Conservation (phyloP, 208 protist species). For the Trypanosoma caninum region DNA sequence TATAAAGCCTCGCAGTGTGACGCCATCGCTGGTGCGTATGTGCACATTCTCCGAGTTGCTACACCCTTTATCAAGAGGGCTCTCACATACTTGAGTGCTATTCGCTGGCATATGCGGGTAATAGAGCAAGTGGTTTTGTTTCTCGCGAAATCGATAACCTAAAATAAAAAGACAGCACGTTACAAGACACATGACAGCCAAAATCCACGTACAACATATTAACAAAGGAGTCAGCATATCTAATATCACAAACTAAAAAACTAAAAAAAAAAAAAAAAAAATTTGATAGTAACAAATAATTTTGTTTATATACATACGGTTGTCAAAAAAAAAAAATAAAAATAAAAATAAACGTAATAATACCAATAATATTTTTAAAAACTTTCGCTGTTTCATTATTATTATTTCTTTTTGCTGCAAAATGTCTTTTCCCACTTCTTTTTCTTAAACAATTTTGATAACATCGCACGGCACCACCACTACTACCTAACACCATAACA, state of each 20-base stretch:
- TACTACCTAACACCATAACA: too few species aligned
- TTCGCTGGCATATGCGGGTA: slow-evolving; percentile 54
- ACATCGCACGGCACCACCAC: too few species aligned
- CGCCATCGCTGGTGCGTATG: slow-evolving; percentile 62
- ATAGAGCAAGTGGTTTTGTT: slow-evolving; percentile 71
- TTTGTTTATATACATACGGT: slow-evolving; percentile 4
- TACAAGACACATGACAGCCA: slow-evolving; percentile 6
- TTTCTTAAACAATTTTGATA: too few species aligned
- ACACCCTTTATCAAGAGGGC: slow-evolving; percentile 47
- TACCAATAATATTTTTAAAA: too few species aligned
- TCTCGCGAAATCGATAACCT: slow-evolving; percentile 27
- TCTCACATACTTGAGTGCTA: slow-evolving; percentile 53
- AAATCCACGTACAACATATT: slow-evolving; percentile 13
- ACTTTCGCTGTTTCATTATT: too few species aligned
- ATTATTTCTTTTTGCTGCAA: too few species aligned
- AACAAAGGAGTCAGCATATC: slow-evolving; percentile 16
- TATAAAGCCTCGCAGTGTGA: slow-evolving; percentile 69
- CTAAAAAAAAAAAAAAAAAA: slow-evolving; percentile 14
- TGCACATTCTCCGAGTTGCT: slow-evolving; percentile 53
- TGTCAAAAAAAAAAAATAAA: neutral
- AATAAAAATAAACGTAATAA: neutral
- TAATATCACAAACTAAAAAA: neutral
- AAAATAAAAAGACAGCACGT: slow-evolving; percentile 26
- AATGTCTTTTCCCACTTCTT: too few species aligned
- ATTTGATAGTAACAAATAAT: neutral